Conservation (phyloP, 495 filamentous ascomycete genomes). For the Aspergillus panamensis region DNA sequence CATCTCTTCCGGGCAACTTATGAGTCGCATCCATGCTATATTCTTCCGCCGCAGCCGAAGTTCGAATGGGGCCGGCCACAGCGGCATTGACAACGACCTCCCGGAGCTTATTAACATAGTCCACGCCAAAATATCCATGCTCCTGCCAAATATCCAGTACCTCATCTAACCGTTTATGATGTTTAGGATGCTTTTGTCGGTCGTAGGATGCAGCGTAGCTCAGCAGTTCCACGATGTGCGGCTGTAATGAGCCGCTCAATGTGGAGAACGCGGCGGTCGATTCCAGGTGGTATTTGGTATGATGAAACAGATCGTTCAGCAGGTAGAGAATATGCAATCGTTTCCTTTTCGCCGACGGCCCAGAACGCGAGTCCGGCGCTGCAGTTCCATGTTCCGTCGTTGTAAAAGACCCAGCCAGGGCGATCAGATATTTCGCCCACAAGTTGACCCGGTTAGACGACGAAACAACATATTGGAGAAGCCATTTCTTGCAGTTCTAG, state of each 20-base stretch:
- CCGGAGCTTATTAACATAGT: conserved; percentile 58
- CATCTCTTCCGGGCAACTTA: conserved; percentile 45
- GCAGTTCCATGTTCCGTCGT: conserved; percentile 23
- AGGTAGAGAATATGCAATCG: conserved; percentile 79
- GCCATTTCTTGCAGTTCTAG: conserved; percentile 87
- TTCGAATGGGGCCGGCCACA: conserved; percentile 24
- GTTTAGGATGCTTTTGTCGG: conserved; percentile 56
- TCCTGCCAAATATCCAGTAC: conserved; percentile 73
- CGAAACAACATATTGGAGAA: conserved; percentile 64
- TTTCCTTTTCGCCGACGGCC: conserved; percentile 61
- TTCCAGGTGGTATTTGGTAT: conserved; percentile 59
- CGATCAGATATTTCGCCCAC: conserved; percentile 73
- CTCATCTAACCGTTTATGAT: conserved; percentile 59
- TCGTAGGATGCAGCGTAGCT: conserved; percentile 58
- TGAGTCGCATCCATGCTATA: conserved; percentile 21
- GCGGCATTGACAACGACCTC: conserved; percentile 52
- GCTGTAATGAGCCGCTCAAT: conserved; percentile 59
- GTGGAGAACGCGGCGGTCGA: conserved; percentile 42
- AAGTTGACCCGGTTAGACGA: conserved; percentile 63
- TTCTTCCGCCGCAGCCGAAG: conserved; percentile 27
- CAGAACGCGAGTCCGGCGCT: conserved; percentile 18
- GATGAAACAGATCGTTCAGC: conserved; percentile 78
- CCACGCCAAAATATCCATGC: conserved; percentile 60
- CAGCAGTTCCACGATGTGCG: conserved; percentile 59
- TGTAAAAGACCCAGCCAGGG: conserved; percentile 59